Base-by-base conservation (phyloP, 129 eudicot species). In the Smallanthus sonchifolius region DNA sequence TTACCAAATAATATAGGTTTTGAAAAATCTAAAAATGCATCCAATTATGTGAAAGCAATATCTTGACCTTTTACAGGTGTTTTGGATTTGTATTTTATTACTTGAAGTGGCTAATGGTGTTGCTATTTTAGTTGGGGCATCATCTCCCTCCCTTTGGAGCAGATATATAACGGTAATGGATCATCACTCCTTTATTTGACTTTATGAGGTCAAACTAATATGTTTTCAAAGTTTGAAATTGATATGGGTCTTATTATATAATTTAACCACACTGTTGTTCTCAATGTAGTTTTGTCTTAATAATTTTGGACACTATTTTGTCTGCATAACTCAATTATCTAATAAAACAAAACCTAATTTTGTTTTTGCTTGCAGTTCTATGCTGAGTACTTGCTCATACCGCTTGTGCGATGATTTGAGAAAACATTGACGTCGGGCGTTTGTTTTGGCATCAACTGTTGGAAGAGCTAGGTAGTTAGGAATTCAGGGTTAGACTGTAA, bases 361-460 rank as follows among this genome's bases (percentile, higher is more conserved):
- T 39, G 17, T 10, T 73, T 4, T 13, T 68, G 10, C 65, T 16
- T 83, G 87, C 92, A 94, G 97, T 94, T 94, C 77, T 94, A 94
- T 56, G 99, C 99, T 1, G 99, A 94, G 83, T 94, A 94, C 75
- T 75, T 94, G 81, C 96, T 94, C 66, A 91, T 94, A 62, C 99
- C 99, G 24, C 88, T 94, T 24, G 96, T 94, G 39, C 83, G 99
- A 83, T 94, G 84, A 88, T 72, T 19, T 79, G 65, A 7, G 37
- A 16, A 45, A 17, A 45, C 54, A 73, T 71, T 32, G 42, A 61
- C 14, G 44, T 69, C 9, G 30, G 51, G 36, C 24, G 7, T 32
- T 69, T 70, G 7, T n/a, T 71, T 78, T 71, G 77, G 16, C 32
- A 34, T 72, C 75, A 32, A 55, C 37, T 6, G 34, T 43, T 10